Percentiles rank a stretch among this genome's conserved stretches.
Evolutionary conservation across 345 rosid genomes (phyloP).

Genomic region (Gossypium turneri): DNA sequence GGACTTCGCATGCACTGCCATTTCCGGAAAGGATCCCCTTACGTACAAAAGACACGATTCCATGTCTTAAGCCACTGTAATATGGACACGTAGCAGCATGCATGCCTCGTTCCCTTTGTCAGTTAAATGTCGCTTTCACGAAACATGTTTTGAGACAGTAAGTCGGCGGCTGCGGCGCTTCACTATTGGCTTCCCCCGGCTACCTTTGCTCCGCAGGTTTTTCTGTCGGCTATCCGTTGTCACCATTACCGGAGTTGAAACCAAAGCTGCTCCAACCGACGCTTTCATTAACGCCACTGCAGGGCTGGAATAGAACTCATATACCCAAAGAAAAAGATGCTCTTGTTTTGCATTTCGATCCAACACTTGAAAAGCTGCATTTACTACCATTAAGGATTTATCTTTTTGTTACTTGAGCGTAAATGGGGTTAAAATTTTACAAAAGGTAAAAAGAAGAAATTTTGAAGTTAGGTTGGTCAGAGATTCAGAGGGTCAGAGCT

Average conservation of each 20-base stretch:
- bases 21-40: conserved; percentile 21
- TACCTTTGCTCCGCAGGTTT: conserved; percentile 28
- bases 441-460: not conserved
- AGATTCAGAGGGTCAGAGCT: not conserved
- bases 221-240: conserved; percentile 15
- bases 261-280: not conserved
- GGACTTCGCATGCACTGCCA: not conserved
- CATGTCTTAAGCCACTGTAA: not conserved
- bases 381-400: no score
- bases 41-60: conserved; percentile 17
- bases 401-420: not conserved
- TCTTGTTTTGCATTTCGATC: not conserved
- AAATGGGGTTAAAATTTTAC: not conserved
- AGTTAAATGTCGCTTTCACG: conserved; percentile 43
- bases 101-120: not conserved
- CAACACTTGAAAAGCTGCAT: no score
- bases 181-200: conserved; percentile 39
- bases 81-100: conserved; percentile 5
- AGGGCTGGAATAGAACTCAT: not conserved
- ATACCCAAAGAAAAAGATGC: not conserved
- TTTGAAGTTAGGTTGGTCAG: not conserved
- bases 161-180: conserved; percentile 60
- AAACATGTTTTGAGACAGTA: conserved; percentile 27
- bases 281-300: no score
- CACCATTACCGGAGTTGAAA: not conserved